Percentiles rank a stretch among this genome's conserved stretches.
phyloP scores from a whole-genome alignment of 495 filamentous ascomycete genomes.

The Bacidia rubella region DNA sequence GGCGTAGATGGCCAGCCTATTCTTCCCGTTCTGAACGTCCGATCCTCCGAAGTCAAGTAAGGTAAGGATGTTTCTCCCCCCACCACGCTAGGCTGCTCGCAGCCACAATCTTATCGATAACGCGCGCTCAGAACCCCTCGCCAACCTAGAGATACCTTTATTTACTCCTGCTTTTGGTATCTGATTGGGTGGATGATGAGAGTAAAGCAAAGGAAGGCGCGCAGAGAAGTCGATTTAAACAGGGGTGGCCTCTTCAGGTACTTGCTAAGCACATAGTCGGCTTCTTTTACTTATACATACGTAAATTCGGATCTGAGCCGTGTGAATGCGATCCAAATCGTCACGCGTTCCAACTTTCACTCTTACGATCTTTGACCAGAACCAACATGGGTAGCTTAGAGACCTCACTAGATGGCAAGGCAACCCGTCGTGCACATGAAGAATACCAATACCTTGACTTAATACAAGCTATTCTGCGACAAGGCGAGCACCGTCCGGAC shows the following conservation, averaged over 20 bases:
- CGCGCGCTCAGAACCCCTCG: not conserved
- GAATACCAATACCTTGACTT: conserved; percentile 68
- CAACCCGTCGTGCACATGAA: conserved; percentile 33
- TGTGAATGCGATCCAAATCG: no score
- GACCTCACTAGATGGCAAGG: conserved; percentile 8
- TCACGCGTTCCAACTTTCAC: not conserved
- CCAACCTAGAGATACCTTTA: no score
- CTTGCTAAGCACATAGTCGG: not conserved
- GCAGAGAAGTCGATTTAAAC: no score
- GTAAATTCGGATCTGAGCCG: no score
- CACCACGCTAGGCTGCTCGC: not conserved
- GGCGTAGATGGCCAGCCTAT: not conserved
- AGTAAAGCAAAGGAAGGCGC: no score
- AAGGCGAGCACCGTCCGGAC: conserved; percentile 72
- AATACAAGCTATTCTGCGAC: conserved; percentile 57
- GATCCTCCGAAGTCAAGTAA: not conserved
- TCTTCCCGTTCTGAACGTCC: no score
- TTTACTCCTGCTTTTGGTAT: no score
- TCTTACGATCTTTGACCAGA: not conserved
- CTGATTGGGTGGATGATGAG: no score
- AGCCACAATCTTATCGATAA: not conserved
- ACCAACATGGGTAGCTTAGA: not conserved
- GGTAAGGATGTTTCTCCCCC: no score
- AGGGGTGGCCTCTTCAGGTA: no score
- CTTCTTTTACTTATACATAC: no score